phyloP scores from a whole-genome alignment of 805 yeast species.

The Pichia kluyveri region DNA sequence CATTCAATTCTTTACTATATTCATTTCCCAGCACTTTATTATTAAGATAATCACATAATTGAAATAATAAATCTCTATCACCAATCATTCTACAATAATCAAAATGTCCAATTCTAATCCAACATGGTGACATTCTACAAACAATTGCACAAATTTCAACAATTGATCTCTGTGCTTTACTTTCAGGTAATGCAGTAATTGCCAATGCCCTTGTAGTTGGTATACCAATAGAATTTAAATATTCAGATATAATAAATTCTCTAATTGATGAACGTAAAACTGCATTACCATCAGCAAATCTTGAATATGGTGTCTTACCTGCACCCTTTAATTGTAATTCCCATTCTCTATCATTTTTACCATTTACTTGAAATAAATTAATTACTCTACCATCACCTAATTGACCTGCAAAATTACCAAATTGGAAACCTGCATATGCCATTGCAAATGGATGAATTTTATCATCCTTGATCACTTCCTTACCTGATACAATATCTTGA shows the following conservation, averaged over 20 bases:
- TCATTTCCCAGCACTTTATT: constrained; percentile 42
- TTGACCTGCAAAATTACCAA: constrained; percentile 95
- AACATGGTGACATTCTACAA: constrained; percentile 70
- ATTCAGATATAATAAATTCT: constrained; percentile 80
- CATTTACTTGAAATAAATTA: constrained; percentile 55
- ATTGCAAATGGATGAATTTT: constrained; percentile 69
- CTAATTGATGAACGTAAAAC: constrained; percentile 80
- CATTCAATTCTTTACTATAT: constrained; percentile 13
- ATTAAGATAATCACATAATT: constrained; percentile 65
- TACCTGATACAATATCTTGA: constrained; percentile 54
- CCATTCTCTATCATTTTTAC: constrained; percentile 26
- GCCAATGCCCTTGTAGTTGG: constrained; percentile 83
- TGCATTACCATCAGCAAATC: constrained; percentile 97
- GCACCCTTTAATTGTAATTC: constrained; percentile 87
- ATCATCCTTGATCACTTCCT: constrained; percentile 27
- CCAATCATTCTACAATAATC: constrained; percentile 72
- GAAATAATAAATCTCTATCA: constrained; percentile 52
- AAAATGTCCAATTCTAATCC: constrained; percentile 86
- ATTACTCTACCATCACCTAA: constrained; percentile 92
- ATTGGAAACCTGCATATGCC: constrained; percentile 94
- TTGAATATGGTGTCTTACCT: constrained; percentile 83
- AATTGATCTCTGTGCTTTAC: constrained; percentile 62
- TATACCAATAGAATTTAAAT: constrained; percentile 68
- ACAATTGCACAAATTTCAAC: constrained; percentile 82
- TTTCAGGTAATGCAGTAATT: constrained; percentile 61